A percentile compares a stretch with the other conserved stretches of the same genome.
Conservation (phyloP, 192 early-diverging fungal species). For the Backusella parvicylindrica region DNA sequence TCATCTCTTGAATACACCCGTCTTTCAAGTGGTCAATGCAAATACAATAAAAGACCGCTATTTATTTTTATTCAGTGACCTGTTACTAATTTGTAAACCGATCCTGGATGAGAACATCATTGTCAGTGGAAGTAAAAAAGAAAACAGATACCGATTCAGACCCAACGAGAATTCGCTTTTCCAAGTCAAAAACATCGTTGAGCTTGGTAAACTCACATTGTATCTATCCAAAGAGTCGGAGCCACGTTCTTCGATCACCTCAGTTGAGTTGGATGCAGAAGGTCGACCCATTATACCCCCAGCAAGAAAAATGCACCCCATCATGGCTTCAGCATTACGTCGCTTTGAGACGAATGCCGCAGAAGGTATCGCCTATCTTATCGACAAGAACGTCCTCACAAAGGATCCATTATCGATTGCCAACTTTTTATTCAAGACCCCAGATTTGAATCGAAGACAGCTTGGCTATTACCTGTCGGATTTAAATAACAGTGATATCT, state of each 20-base stretch:
- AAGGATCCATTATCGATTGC: constrained; percentile 61
- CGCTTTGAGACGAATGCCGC: constrained; percentile 59
- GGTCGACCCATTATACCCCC: constrained; percentile 23
- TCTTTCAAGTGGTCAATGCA: constrained; percentile 61
- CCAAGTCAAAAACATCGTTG: constrained; percentile 52
- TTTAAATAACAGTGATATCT: constrained; percentile 50
- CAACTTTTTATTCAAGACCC: constrained; percentile 63
- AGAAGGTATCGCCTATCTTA: constrained; percentile 51
- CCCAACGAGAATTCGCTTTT: constrained; percentile 45
- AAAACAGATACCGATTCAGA: constrained; percentile 21
- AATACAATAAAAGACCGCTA: constrained; percentile 66
- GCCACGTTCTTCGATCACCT: background rate
- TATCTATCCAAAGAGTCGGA: constrained; percentile 38
- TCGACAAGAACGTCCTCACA: constrained; percentile 51
- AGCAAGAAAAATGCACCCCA: constrained; percentile 50
- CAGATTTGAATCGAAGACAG: constrained; percentile 54
- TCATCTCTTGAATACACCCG: constrained; percentile 55
- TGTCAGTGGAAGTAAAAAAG: background rate
- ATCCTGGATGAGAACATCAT: constrained; percentile 48
- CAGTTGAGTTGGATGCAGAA: background rate
- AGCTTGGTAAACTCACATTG: constrained; percentile 42
- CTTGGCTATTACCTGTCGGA: constrained; percentile 56
- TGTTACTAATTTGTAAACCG: constrained; percentile 63
- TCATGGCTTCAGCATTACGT: constrained; percentile 54
- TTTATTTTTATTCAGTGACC: constrained; percentile 63